Evolutionary conservation across 768 basidiomycete species (phyloP).

Genomic region (Podaxis sp.): DNA sequence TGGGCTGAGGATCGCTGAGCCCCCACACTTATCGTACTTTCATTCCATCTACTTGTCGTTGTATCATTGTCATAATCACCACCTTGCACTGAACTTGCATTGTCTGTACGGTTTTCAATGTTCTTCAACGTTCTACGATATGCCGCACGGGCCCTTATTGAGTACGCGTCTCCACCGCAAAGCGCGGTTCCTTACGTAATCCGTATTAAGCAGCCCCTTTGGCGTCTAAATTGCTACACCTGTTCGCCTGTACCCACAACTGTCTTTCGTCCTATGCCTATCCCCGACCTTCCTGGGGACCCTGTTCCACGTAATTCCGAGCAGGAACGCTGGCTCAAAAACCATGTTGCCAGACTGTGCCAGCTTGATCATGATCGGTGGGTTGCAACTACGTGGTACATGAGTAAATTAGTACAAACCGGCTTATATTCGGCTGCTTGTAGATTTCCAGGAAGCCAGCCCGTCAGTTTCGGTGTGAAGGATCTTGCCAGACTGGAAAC

Average conservation of each 20-base stretch:
- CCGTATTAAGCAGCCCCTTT: background rate
- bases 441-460: slow-evolving; percentile 96
- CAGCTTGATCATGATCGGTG: slow-evolving; percentile 64
- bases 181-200: slow-evolving; percentile 19
- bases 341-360: slow-evolving; percentile 64
- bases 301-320: slow-evolving; percentile 55
- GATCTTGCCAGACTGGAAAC: slow-evolving; percentile 77
- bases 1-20: slow-evolving; percentile 80
- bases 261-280: slow-evolving; percentile 38
- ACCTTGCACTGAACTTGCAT: slow-evolving; percentile 22
- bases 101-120: background rate
- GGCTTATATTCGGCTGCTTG: slow-evolving; percentile 17
- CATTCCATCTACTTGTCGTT: slow-evolving; percentile 17
- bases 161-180: background rate
- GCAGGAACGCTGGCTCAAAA: slow-evolving; percentile 66
- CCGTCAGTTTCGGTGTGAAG: slow-evolving; percentile 78
- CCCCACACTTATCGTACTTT: slow-evolving; percentile 14
- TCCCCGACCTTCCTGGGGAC: slow-evolving; percentile 72
- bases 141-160: background rate
- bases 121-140: background rate
- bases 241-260: background rate
- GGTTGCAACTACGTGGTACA: slow-evolving; percentile 21
- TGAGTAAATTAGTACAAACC: background rate
- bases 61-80: slow-evolving; percentile 33
- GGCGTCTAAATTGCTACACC: background rate